Evolutionary conservation across 2,329 filamentous ascomycete genomes (phyloP), one percentile per base, ranked within the genome.

Genomic region (Hysterium pulicare): DNA sequence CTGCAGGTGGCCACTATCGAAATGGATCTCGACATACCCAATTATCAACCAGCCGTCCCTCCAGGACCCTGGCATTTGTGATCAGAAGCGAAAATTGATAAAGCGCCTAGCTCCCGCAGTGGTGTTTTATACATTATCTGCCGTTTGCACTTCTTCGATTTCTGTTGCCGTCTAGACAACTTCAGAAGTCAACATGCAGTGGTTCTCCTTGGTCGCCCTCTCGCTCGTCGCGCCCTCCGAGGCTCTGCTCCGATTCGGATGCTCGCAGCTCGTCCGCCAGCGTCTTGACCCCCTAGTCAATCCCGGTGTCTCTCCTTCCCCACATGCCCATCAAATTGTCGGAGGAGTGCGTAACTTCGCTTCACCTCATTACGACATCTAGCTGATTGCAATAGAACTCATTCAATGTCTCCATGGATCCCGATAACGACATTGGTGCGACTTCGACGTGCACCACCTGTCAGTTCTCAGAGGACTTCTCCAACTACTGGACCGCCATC

Each of bases 381-480:
- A 28, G 13, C 24, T 28, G 24, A 28, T 13, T 28, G 24, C 13
- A 7, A 28, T 13, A 28, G 8, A 48, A 48, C 33, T 33, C 46
- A 2, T 55, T 55, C 41, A 56, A 56, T n/a, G 26, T 31, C 3
- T 48, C 51, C 20, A 57, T 57, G 54, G 47, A 55, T 33, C 54
- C 52, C 3, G 40, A 20, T 26, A 22, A 48, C 19, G 41, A 47
- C 11, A 50, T 42, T 7, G 32, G 51, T 0, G 51, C 50, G 22
- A 22, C 32, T 19, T 44, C 54, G 4, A 55, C 54, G 3, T 57
- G 54, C 41, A 57, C 51, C 4, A 56, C 53, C 1, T 56, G 53
- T 85, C 58, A 78, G 74, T 64, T 63, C 42, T 50, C 41, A 10
- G 53, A 64, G 35, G 59, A 60, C 48, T 59, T 60, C 32, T 66